Conservation (phyloP, 2,329 filamentous ascomycete genomes). For the Arthroderma uncinatum region DNA sequence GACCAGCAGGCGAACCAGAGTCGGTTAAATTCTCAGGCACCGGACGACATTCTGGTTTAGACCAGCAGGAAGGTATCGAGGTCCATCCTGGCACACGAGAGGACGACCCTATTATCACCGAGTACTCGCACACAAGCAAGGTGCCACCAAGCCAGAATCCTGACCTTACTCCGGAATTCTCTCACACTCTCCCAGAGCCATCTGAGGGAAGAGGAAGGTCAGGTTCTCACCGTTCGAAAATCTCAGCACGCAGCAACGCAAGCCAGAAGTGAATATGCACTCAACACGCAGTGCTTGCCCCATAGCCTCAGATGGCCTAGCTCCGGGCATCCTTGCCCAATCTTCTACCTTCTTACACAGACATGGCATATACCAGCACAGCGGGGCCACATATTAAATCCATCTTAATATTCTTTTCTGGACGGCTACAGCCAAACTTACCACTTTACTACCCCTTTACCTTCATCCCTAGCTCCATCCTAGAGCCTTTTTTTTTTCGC, state of each 20-base stretch:
- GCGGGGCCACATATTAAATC: background rate
- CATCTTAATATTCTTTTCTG: background rate
- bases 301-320: background rate
- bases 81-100: constrained; percentile 37
- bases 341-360: background rate
- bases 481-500: background rate
- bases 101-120: constrained; percentile 36
- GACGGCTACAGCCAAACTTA: background rate
- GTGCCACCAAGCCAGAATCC: constrained; percentile 39
- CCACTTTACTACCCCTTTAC: background rate
- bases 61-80: constrained; percentile 35
- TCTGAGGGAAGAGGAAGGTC: constrained; percentile 28
- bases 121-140: constrained; percentile 24
- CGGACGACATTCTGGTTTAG: constrained; percentile 30
- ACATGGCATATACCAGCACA: constrained; percentile 1
- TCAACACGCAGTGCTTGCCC: background rate
- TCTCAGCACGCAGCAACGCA: background rate
- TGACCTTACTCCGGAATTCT: constrained; percentile 35
- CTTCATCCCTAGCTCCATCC: background rate
- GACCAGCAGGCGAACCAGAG: constrained; percentile 28
- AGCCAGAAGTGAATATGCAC: background rate
- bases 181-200: constrained; percentile 28
- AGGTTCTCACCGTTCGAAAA: constrained; percentile 25
- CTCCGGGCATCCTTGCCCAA: background rate
- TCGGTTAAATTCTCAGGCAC: constrained; percentile 29